Conservation (phyloP, 495 filamentous ascomycete genomes). For the Saxophila tyrrhenica region DNA sequence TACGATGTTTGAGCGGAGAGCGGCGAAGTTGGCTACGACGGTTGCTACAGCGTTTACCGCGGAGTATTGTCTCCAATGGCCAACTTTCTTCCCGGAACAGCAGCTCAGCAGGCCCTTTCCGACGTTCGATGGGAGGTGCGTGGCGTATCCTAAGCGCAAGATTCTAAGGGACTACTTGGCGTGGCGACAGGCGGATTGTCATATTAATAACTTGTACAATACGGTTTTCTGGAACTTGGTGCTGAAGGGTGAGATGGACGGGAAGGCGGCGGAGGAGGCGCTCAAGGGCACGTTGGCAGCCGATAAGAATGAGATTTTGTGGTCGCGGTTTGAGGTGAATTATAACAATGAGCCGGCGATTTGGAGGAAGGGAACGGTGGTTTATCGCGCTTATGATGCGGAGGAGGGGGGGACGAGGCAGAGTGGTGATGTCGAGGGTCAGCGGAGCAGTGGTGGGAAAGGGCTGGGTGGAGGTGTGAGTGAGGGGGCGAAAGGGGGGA, state of each 20-base stretch:
- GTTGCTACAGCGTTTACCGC: slow-evolving; percentile 89
- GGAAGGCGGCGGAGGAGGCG: slow-evolving; percentile 64
- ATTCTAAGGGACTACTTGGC: slow-evolving; percentile 90
- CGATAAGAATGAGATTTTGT: slow-evolving; percentile 95
- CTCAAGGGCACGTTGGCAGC: slow-evolving; percentile 73
- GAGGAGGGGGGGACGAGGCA: background rate
- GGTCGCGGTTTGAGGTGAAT: slow-evolving; percentile 79
- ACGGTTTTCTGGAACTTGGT: slow-evolving; percentile 92
- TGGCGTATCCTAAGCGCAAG: slow-evolving; percentile 66
- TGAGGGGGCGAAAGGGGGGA: slow-evolving; percentile 33
- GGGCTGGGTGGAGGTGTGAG: too few relatives aligned
- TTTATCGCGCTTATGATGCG: slow-evolving; percentile 48
- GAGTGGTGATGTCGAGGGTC: too few relatives aligned
- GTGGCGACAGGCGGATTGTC: slow-evolving; percentile 95
- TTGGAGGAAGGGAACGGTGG: slow-evolving; percentile 82
- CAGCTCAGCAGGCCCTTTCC: slow-evolving; percentile 66
- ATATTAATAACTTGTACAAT: slow-evolving; percentile 98
- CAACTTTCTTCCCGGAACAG: slow-evolving; percentile 54
- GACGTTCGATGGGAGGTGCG: slow-evolving; percentile 83
- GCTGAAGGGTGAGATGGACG: slow-evolving; percentile 59
- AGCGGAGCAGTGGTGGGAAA: too few relatives aligned
- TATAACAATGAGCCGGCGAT: slow-evolving; percentile 94
- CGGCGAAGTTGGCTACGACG: slow-evolving; percentile 78
- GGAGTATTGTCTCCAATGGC: slow-evolving; percentile 76
- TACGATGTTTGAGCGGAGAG: slow-evolving; percentile 73